Conservation (phyloP, 495 filamentous ascomycete genomes). For the Glonium stellatum region DNA sequence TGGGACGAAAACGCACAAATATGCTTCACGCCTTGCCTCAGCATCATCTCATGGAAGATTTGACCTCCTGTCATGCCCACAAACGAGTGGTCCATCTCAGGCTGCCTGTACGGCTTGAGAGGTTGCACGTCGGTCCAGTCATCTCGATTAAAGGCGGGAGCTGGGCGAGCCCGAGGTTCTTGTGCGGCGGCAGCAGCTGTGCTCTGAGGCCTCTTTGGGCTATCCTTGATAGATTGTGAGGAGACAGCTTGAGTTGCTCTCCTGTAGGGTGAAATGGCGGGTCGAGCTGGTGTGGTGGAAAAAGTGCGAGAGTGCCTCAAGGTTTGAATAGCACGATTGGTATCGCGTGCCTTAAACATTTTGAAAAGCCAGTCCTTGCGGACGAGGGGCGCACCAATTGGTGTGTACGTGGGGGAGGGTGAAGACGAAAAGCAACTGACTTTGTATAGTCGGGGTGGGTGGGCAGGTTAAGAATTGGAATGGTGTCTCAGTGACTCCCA, state of each 20-base stretch:
- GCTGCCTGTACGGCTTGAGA: slow-evolving; percentile 32
- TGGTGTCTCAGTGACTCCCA: not conserved
- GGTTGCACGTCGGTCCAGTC: slow-evolving; percentile 35
- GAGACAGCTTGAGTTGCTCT: slow-evolving; percentile 22
- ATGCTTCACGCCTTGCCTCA: slow-evolving; percentile 83
- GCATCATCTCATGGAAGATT: slow-evolving; percentile 99
- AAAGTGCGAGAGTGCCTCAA: slow-evolving; percentile 21
- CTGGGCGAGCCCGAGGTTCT: slow-evolving; percentile 30
- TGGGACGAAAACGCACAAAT: slow-evolving; percentile 41
- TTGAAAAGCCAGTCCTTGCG: slow-evolving; percentile 4
- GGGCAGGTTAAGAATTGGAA: slow-evolving; percentile 10
- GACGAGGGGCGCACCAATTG: slow-evolving; percentile 4
- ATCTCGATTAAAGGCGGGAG: slow-evolving; percentile 40
- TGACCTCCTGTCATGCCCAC: slow-evolving; percentile 92
- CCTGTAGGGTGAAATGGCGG: slow-evolving; percentile 35
- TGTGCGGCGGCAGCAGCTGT: slow-evolving; percentile 32
- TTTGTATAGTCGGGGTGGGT: not conserved
- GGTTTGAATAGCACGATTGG: slow-evolving; percentile 11
- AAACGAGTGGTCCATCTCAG: slow-evolving; percentile 52
- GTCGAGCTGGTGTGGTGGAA: slow-evolving; percentile 22
- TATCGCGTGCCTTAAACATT: slow-evolving; percentile 19
- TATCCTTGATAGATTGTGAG: slow-evolving; percentile 23
- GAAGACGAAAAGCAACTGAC: not conserved
- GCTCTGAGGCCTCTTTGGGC: slow-evolving; percentile 28
- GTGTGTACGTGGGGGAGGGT: not conserved